Percentiles rank a stretch among this genome's conserved stretches.
phyloP scores from a whole-genome alignment of 805 yeast species.

The Lipomyces japonicus region DNA sequence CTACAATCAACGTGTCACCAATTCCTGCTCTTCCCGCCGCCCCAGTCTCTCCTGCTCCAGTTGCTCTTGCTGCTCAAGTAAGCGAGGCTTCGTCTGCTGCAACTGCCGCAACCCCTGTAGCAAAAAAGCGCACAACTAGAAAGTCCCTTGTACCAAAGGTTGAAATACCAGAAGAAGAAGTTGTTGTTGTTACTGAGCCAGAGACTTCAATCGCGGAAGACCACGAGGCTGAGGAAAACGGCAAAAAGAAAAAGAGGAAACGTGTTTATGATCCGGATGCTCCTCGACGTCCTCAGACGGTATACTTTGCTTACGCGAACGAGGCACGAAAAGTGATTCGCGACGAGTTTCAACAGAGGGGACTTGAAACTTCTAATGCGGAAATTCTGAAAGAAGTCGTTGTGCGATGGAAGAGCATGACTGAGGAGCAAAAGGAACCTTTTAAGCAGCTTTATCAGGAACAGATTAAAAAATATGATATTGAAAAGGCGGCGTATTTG shows the following conservation, averaged over 20 bases:
- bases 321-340: conserved; percentile 67
- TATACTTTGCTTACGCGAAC: conserved; percentile 74
- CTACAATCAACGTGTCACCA: conserved; percentile 34
- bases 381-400: conserved; percentile 79
- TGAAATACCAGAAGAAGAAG: conserved; percentile 7
- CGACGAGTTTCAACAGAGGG: conserved; percentile 58
- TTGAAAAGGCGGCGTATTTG: conserved; percentile 46
- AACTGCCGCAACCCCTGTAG: conserved; percentile 8
- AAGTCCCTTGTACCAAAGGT: conserved; percentile 11
- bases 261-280: conserved; percentile 81
- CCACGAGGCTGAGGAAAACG: conserved; percentile 35
- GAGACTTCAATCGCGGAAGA: conserved; percentile 23
- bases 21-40: conserved; percentile 21
- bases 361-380: conserved; percentile 55
- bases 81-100: conserved; percentile 13
- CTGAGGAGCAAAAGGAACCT: conserved; percentile 63
- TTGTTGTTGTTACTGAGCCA: conserved; percentile 18
- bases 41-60: conserved; percentile 24
- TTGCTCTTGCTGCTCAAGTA: conserved; percentile 28
- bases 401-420: conserved; percentile 69
- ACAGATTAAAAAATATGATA: conserved; percentile 46
- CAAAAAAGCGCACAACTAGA: not conserved
- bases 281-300: conserved; percentile 91
- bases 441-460: conserved; percentile 58
- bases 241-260: conserved; percentile 45